A percentile compares a stretch with the other conserved stretches of the same genome.
Conservation (phyloP, 768 basidiomycete species). For the Tulasnella sp. region DNA sequence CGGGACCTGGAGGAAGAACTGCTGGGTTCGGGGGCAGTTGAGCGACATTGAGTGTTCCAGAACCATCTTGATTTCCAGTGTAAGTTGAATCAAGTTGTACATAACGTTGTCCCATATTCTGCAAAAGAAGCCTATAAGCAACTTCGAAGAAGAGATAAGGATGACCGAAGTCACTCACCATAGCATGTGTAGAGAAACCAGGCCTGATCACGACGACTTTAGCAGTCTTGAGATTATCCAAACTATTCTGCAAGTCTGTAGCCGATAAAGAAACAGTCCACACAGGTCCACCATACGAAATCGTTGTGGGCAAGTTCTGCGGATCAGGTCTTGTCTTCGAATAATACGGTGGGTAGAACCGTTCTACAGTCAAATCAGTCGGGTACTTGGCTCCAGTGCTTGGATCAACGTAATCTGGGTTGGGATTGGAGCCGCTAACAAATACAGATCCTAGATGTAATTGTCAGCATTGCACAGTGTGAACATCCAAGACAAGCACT, state of each 20-base stretch:
- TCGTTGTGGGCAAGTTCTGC: conserved; percentile 50
- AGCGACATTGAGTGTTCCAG: conserved; percentile 62
- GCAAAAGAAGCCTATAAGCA: conserved; percentile 64
- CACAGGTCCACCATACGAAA: conserved; percentile 69
- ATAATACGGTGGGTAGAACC: conserved; percentile 87
- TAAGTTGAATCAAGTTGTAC: conserved; percentile 78
- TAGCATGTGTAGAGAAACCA: conserved; percentile 42
- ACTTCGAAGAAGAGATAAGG: neutral
- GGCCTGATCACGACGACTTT: conserved; percentile 69
- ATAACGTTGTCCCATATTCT: conserved; percentile 79
- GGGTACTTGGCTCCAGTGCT: conserved; percentile 15
- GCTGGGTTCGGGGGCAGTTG: conserved; percentile 78
- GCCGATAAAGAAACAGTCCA: conserved; percentile 66
- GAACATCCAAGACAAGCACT: neutral
- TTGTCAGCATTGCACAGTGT: neutral
- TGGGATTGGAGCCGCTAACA: conserved; percentile 88
- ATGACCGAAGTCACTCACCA: conserved; percentile 26
- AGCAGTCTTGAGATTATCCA: conserved; percentile 56
- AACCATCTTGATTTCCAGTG: conserved; percentile 63
- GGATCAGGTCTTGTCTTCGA: conserved; percentile 53
- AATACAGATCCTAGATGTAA: conserved; percentile 47
- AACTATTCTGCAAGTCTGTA: conserved; percentile 49
- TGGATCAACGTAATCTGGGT: conserved; percentile 42
- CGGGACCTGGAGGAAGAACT: conserved; percentile 81
- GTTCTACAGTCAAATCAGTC: conserved; percentile 9